These are phyloP conservation scores for Xanthoconium purpureum DNA, from an alignment of 768 basidiomycete genomes.

Conservation along the genomic window DNA sequence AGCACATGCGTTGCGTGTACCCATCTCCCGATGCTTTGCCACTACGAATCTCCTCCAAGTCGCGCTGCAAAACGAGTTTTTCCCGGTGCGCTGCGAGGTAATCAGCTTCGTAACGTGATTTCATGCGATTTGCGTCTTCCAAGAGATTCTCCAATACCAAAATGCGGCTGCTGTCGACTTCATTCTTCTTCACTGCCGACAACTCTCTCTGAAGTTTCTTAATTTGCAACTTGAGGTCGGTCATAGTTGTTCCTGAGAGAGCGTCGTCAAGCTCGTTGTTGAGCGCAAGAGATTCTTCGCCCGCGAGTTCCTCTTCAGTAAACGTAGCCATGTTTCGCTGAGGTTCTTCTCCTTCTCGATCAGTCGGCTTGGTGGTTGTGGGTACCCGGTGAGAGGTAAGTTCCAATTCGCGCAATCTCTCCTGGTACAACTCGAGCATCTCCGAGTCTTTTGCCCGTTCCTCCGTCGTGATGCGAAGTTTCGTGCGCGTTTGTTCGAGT, in stretches of 20 bases:
- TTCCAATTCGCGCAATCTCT: conserved; percentile 86
- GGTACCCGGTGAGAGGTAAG: conserved; percentile 54
- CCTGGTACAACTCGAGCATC: conserved; percentile 85
- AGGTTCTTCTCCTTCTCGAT: conserved; percentile 16
- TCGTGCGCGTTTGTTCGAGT: conserved; percentile 69
- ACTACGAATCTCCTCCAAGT: conserved; percentile 84
- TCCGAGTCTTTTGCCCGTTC: conserved; percentile 80
- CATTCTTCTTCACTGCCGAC: conserved; percentile 67
- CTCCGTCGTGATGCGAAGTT: conserved; percentile 61
- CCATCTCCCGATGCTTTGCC: conserved; percentile 84
- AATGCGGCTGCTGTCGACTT: conserved; percentile 71
- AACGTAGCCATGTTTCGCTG: conserved; percentile 27
- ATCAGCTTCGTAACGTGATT: conserved; percentile 83
- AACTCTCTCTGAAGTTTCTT: conserved; percentile 80
- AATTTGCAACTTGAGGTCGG: conserved; percentile 86
- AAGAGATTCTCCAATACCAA: conserved; percentile 88
- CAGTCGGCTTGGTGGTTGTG: conserved; percentile 25
- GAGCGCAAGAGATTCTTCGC: conserved; percentile 57
- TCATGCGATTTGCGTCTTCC: conserved; percentile 89
- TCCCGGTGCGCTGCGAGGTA: conserved; percentile 83
- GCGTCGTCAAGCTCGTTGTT: conserved; percentile 88
- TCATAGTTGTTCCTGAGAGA: conserved; percentile 80
- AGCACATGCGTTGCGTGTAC: conserved; percentile 39
- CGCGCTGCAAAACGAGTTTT: conserved; percentile 72
- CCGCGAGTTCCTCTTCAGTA: conserved; percentile 47